phyloP scores from a whole-genome alignment of 768 basidiomycete species.

The Tricholoma flavovirens region DNA sequence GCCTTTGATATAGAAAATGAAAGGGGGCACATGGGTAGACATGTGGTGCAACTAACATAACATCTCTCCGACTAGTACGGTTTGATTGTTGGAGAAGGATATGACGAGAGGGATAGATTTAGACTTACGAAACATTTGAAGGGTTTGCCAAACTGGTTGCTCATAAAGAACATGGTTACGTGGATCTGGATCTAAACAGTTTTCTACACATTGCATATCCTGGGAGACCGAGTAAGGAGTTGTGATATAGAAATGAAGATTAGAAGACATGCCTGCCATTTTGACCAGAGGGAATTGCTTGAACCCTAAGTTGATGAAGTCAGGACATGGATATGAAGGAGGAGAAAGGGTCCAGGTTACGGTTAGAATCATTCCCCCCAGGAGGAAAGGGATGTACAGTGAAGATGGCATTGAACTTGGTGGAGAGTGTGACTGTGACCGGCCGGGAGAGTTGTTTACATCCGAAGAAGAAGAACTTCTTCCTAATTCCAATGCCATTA shows the following conservation, averaged over 20 bases:
- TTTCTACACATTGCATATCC: slow-evolving; percentile 99
- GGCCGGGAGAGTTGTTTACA: slow-evolving; percentile 18
- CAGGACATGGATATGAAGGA: not conserved
- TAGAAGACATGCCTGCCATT: slow-evolving; percentile 60
- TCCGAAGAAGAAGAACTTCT: slow-evolving; percentile 31
- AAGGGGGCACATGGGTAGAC: slow-evolving; percentile 21
- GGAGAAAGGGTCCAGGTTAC: slow-evolving; percentile 37
- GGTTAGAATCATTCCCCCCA: slow-evolving; percentile 90
- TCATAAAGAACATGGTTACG: slow-evolving; percentile 70
- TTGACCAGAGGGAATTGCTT: slow-evolving; percentile 76
- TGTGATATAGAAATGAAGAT: not conserved
- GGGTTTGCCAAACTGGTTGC: slow-evolving; percentile 90
- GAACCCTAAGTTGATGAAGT: slow-evolving; percentile 49
- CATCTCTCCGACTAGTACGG: slow-evolving; percentile 82
- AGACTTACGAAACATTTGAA: slow-evolving; percentile 82
- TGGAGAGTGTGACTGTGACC: slow-evolving; percentile 2
- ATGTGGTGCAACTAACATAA: slow-evolving; percentile 56
- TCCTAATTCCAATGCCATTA: slow-evolving; percentile 33
- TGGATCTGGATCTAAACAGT: slow-evolving; percentile 68
- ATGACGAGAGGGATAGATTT: slow-evolving; percentile 10
- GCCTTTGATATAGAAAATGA: slow-evolving; percentile 41
- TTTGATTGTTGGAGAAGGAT: slow-evolving; percentile 20
- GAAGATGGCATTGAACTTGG: slow-evolving; percentile 54
- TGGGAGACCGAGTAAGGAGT: slow-evolving; percentile 17
- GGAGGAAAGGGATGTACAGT: slow-evolving; percentile 69